A percentile compares a stretch with the other conserved stretches of the same genome.
phyloP scores from a whole-genome alignment of 1,284 basidiomycete species.

The Sanghuangporus weigelae region DNA sequence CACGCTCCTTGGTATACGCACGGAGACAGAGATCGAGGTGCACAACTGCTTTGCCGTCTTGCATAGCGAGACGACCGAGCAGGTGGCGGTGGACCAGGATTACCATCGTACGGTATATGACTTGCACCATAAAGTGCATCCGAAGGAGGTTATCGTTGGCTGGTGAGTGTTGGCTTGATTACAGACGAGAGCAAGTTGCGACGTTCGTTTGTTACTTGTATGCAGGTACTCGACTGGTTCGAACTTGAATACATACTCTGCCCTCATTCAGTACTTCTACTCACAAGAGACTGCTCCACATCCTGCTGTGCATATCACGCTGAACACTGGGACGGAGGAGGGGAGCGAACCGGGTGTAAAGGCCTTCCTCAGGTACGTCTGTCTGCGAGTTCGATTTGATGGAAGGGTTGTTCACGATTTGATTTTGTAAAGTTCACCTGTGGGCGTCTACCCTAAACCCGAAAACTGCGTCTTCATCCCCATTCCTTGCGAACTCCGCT shows the following conservation, averaged over 20 bases:
- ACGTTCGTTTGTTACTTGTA: slow-evolving; percentile 14
- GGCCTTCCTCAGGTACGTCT: slow-evolving; percentile 79
- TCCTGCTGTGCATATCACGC: slow-evolving; percentile 88
- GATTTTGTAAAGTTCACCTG: slow-evolving; percentile 56
- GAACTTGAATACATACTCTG: slow-evolving; percentile 91
- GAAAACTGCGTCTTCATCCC: slow-evolving; percentile 92
- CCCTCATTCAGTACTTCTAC: slow-evolving; percentile 98
- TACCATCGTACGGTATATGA: slow-evolving; percentile 95
- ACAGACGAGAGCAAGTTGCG: background rate
- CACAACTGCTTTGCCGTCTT: slow-evolving; percentile 84
- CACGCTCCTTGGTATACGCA: slow-evolving; percentile 86
- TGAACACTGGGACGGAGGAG: slow-evolving; percentile 81
- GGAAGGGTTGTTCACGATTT: slow-evolving; percentile 4
- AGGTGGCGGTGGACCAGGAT: slow-evolving; percentile 94
- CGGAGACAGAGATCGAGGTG: slow-evolving; percentile 68
- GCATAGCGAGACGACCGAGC: slow-evolving; percentile 88
- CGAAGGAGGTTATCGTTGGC: slow-evolving; percentile 85
- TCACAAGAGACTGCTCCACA: slow-evolving; percentile 86
- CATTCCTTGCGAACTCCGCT: slow-evolving; percentile 77
- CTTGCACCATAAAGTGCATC: slow-evolving; percentile 78
- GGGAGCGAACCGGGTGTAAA: slow-evolving; percentile 77
- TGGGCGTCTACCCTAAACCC: slow-evolving; percentile 82
- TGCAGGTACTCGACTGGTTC: slow-evolving; percentile 86
- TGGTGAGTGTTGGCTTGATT: slow-evolving; percentile 51
- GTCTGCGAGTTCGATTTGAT: slow-evolving; percentile 20